Evolutionary conservation across 495 filamentous ascomycete species (phyloP), one percentile per base, ranked within the genome.

Genomic region (Penicillium maclennaniae): DNA sequence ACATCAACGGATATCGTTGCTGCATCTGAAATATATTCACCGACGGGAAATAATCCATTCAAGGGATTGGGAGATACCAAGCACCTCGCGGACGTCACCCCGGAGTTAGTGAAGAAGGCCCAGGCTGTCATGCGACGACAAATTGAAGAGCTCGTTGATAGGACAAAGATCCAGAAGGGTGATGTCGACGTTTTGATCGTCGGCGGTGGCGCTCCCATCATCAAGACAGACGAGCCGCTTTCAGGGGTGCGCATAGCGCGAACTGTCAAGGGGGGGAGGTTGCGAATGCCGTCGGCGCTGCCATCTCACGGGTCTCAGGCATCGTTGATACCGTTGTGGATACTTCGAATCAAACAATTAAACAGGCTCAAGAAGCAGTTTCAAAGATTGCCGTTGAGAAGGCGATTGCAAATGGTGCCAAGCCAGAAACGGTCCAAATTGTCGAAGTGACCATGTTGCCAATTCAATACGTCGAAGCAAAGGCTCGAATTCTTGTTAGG

Each of bases 231-330:
- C 6, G 48, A 59, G 21, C 56, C 56, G 0, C 50, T 66, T 1
- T 41, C 38, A 0, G 63, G 63, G 7, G 60, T 66, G 5, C 58
- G 56, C 12, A 53, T 39, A 17, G 47, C 62, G 25, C 50, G 50
- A 17, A 58, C 45, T 0, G 56, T 60, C 12, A 56, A 54, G 15
- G 58, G 58, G 61, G 65, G 5, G 71, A 68, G n/a, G 75, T 81
- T 8, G 80, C 79, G 1, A 83, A 83, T 60, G 79, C 80, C 0
- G 77, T 83, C 36, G 79, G 80, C 6, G 79, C 80, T 42, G 81
- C 81, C 6, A 80, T 75, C 45, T 34, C 31, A 14, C 8, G 31
- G 3, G 31, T 34, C 1, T 34, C 31, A 12, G 31, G 31, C 14
- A 12, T 73, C 77, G 49, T 77, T 34, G 76, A 79, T 50, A 73